Conservation (phyloP, 805 yeast genomes). For the Barnettozyma botsteinii region DNA sequence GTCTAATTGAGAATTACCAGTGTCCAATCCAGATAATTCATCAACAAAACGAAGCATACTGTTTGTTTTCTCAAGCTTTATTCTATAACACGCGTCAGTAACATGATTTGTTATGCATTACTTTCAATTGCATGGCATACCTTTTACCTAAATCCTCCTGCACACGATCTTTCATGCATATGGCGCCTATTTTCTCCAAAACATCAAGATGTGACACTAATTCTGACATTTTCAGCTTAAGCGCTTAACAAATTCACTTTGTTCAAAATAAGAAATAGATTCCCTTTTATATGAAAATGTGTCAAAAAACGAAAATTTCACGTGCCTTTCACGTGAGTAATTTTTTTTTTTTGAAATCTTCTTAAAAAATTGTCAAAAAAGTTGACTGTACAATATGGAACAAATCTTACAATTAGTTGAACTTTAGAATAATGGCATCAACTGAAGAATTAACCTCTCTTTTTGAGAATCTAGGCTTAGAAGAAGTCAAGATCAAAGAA, state of each 20-base stretch:
- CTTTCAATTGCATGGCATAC: too few species aligned
- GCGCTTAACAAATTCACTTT: background rate
- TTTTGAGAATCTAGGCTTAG: constrained; percentile 51
- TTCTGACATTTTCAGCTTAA: background rate
- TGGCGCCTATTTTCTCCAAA: background rate
- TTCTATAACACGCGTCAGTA: background rate
- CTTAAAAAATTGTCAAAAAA: background rate
- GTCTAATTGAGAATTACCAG: background rate
- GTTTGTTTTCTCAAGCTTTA: background rate
- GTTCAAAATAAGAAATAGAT: background rate
- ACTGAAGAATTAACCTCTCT: constrained; percentile 32
- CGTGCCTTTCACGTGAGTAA: background rate
- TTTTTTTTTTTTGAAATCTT: background rate
- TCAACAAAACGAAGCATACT: background rate
- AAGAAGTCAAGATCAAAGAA: constrained; percentile 71
- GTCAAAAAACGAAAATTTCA: background rate
- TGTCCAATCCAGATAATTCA: background rate
- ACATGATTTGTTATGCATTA: background rate
- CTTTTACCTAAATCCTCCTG: background rate
- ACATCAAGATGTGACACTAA: background rate
- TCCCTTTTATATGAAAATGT: background rate
- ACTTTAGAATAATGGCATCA: constrained; percentile 18
- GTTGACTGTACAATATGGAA: too few species aligned
- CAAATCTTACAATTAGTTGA: too few species aligned
- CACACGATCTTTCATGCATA: background rate